Conservation (phyloP, 345 rosid genomes). For the Bretschneidera sinensis region DNA sequence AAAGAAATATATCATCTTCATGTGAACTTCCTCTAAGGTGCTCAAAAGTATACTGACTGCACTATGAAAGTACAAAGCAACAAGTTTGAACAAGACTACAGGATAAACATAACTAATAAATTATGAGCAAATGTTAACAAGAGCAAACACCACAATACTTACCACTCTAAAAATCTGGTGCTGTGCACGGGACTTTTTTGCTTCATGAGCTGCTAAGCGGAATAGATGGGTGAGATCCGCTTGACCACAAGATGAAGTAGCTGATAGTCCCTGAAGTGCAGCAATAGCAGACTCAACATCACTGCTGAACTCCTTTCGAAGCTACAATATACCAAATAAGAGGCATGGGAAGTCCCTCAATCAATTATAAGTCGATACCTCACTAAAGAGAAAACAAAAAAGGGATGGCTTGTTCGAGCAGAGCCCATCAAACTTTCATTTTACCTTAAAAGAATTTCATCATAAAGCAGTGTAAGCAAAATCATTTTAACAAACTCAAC, state of each 20-base stretch:
- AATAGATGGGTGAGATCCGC: slow-evolving; percentile 87
- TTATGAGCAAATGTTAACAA: too few species aligned
- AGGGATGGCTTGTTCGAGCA: background rate
- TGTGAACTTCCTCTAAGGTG: background rate
- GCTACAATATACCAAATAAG: slow-evolving; percentile 31
- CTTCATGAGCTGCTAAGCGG: slow-evolving; percentile 79
- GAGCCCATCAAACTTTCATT: too few species aligned
- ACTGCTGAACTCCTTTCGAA: slow-evolving; percentile 73
- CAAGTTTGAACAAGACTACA: background rate
- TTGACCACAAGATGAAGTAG: slow-evolving; percentile 56
- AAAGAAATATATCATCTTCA: background rate
- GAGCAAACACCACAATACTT: slow-evolving; percentile 18
- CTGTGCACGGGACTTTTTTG: slow-evolving; percentile 62
- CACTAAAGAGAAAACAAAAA: background rate
- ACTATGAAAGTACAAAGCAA: background rate
- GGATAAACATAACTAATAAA: too few species aligned
- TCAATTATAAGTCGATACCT: background rate
- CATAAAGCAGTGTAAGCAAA: too few species aligned
- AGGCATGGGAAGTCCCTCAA: slow-evolving; percentile 2
- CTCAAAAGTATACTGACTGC: background rate
- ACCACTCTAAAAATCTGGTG: slow-evolving; percentile 84
- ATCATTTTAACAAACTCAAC: too few species aligned
- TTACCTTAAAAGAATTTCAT: too few species aligned
- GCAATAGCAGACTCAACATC: slow-evolving; percentile 62
- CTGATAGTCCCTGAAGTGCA: slow-evolving; percentile 54